Conservation (phyloP, 2,329 filamentous ascomycete genomes). For the Curvularia hawaiiensis region DNA sequence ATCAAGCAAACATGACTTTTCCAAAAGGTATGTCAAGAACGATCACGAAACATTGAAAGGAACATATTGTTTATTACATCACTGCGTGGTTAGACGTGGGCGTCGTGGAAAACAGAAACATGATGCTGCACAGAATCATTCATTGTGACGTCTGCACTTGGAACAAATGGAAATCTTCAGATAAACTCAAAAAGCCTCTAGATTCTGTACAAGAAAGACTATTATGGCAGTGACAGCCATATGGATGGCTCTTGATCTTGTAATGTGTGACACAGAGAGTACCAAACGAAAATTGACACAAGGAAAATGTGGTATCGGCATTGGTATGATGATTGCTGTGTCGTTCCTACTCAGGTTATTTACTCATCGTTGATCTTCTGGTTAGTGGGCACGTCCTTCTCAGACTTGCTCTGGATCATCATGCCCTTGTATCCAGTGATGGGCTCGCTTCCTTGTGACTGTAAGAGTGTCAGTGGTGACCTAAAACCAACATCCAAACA, state of each 20-base stretch:
- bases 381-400: conserved; percentile 33
- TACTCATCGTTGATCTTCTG: conserved; percentile 43
- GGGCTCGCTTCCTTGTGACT: conserved; percentile 46
- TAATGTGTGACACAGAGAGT: conserved; percentile 43
- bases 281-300: conserved; percentile 45
- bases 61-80: background rate
- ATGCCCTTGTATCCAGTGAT: conserved; percentile 49
- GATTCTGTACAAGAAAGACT: conserved; percentile 47
- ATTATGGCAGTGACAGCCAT: conserved; percentile 43
- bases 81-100: background rate
- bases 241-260: conserved; percentile 33
- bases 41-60: background rate
- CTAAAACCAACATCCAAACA: background rate
- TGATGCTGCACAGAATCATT: conserved; percentile 27
- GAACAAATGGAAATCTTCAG: conserved; percentile 22
- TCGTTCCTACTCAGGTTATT: conserved; percentile 26
- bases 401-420: conserved; percentile 48
- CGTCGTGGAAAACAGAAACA: no score
- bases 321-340: conserved; percentile 36
- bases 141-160: conserved; percentile 19
- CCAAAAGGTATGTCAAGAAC: background rate
- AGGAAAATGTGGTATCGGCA: conserved; percentile 43
- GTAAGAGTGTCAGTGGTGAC: conserved; percentile 25
- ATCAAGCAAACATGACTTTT: background rate
- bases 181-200: conserved; percentile 41